phyloP scores from a whole-genome alignment of 2,329 filamentous ascomycete species.

The Aotearoamyces nothofagi region DNA sequence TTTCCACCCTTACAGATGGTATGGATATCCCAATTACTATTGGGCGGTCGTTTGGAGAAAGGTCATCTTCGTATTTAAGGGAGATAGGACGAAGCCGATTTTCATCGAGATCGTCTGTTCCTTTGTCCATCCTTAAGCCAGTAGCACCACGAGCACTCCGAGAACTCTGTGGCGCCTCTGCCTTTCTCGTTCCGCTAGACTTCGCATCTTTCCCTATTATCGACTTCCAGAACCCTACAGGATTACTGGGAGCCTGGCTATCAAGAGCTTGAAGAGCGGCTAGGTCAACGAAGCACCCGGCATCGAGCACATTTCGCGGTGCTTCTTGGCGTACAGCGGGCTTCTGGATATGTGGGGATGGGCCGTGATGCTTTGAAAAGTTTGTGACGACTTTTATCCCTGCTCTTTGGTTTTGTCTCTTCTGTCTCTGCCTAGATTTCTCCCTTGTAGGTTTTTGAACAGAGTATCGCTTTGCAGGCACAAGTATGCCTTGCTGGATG shows the following conservation, averaged over 20 bases:
- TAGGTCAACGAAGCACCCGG: conserved; percentile 30
- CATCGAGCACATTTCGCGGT: conserved; percentile 6
- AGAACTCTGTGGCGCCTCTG: too few species aligned
- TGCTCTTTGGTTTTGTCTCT: conserved; percentile 41
- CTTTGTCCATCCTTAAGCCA: conserved; percentile 2
- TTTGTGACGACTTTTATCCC: conserved; percentile 58
- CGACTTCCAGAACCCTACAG: conserved; percentile 16
- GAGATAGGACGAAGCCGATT: too few species aligned
- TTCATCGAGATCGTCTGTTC: background rate
- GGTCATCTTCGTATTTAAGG: conserved; percentile 21
- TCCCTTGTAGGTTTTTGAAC: conserved; percentile 22
- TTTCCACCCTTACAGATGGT: conserved; percentile 33
- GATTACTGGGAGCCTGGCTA: conserved; percentile 9
- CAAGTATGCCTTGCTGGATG: background rate
- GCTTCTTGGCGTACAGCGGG: conserved; percentile 5
- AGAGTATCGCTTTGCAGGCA: conserved; percentile 11
- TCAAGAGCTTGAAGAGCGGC: conserved; percentile 44
- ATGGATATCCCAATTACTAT: conserved; percentile 60
- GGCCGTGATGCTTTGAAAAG: conserved; percentile 33
- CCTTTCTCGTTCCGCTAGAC: too few species aligned
- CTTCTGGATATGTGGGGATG: conserved; percentile 27
- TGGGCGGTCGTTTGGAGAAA: conserved; percentile 54
- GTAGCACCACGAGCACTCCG: too few species aligned
- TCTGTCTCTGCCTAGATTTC: conserved; percentile 46
- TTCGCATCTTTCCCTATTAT: conserved; percentile 7